Conservation (phyloP, 1,284 basidiomycete species). For the Trametes sp. region DNA sequence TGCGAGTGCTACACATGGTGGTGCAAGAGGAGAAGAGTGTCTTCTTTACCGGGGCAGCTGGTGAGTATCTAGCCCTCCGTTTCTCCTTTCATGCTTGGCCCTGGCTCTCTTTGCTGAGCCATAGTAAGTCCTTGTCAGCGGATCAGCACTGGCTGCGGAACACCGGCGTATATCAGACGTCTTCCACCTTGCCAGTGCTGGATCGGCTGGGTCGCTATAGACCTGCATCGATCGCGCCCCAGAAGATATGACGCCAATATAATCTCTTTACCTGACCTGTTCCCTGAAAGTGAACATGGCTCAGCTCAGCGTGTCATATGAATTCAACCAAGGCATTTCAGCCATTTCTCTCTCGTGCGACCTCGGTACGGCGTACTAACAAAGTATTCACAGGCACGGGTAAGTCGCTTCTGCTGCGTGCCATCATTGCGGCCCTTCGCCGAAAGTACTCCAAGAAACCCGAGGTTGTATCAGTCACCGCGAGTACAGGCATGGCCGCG, state of each 20-base stretch:
- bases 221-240: too few relatives aligned
- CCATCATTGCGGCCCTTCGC: conserved; percentile 60
- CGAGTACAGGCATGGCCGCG: conserved; percentile 67
- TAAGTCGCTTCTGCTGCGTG: conserved; percentile 62
- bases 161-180: too few relatives aligned
- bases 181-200: too few relatives aligned
- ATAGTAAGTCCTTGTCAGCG: background rate
- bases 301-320: too few relatives aligned
- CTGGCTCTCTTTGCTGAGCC: background rate
- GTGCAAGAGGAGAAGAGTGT: conserved; percentile 56
- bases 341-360: too few relatives aligned
- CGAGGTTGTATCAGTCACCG: conserved; percentile 61
- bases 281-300: too few relatives aligned
- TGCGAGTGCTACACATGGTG: conserved; percentile 51
- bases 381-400: conserved; percentile 53
- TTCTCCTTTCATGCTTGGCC: background rate
- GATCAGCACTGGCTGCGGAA: too few relatives aligned
- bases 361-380: background rate
- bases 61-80: conserved; percentile 38
- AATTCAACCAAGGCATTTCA: too few relatives aligned
- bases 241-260: too few relatives aligned
- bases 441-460: conserved; percentile 55
- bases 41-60: conserved; percentile 62
- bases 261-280: too few relatives aligned
- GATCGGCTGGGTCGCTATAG: too few relatives aligned